Evolutionary conservation across 2,329 filamentous ascomycete species (phyloP).

Genomic region (Xylaria sp.): DNA sequence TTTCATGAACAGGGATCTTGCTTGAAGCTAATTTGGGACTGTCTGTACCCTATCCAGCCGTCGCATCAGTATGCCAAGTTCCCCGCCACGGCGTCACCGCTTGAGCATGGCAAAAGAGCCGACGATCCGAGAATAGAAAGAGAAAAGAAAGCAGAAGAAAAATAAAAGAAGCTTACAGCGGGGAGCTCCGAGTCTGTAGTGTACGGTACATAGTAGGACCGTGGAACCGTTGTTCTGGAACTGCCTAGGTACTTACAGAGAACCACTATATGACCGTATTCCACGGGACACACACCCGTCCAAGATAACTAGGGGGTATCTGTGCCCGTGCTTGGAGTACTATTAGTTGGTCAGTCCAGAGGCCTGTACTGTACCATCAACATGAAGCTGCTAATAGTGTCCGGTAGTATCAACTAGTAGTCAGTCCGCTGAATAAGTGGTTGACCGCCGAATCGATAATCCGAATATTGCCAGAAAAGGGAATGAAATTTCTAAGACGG

Average conservation of each 20-base stretch:
- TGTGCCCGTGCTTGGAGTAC: not conserved
- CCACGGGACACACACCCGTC: not conserved
- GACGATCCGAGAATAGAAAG: slow-evolving; percentile 25
- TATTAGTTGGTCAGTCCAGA: not conserved
- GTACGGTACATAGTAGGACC: not conserved
- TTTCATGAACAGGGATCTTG: slow-evolving; percentile 18
- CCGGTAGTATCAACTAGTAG: not conserved
- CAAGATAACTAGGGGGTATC: too few relatives aligned
- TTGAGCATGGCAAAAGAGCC: slow-evolving; percentile 23
- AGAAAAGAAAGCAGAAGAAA: not conserved
- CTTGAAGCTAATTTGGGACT: slow-evolving; percentile 14
- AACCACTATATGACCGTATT: not conserved
- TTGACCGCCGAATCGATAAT: slow-evolving; percentile 5
- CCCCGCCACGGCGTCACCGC: slow-evolving; percentile 22
- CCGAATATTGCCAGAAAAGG: not conserved
- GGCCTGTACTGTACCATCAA: not conserved
- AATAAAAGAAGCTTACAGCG: slow-evolving; percentile 8
- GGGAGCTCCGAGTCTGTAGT: slow-evolving; percentile 24
- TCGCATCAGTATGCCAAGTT: slow-evolving; percentile 6
- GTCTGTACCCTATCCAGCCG: slow-evolving; percentile 10
- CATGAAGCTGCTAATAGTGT: slow-evolving; percentile 1
- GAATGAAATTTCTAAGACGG: not conserved
- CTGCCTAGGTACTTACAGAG: not conserved
- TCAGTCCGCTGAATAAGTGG: not conserved
- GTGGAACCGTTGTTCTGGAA: slow-evolving; percentile 23